Evolutionary conservation across 805 yeast genomes (phyloP).

Genomic region (Grigorovia transvaalensis): DNA sequence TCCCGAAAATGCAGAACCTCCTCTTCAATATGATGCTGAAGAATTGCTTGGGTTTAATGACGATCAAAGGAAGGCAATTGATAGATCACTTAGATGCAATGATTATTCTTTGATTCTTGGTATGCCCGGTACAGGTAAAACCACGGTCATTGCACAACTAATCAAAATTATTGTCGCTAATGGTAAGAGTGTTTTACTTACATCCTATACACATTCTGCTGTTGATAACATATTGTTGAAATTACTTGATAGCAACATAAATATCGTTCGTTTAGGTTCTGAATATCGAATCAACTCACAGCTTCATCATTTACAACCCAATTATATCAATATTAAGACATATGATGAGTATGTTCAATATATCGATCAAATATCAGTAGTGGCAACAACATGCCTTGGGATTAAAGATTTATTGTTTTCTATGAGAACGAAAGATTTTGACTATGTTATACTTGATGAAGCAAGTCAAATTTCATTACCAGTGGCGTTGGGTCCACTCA

Average conservation of each 20-base stretch:
- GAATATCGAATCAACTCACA: slow-evolving; percentile 50
- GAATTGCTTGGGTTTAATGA: slow-evolving; percentile 37
- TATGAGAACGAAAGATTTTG: slow-evolving; percentile 44
- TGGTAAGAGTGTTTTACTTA: slow-evolving; percentile 59
- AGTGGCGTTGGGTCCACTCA: slow-evolving; percentile 75
- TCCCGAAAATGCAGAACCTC: slow-evolving; percentile 4
- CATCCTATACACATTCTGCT: slow-evolving; percentile 91
- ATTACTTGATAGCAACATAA: slow-evolving; percentile 37
- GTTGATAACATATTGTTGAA: slow-evolving; percentile 86
- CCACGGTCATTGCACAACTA: slow-evolving; percentile 76
- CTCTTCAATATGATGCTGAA: slow-evolving; percentile 13
- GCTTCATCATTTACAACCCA: slow-evolving; percentile 43
- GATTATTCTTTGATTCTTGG: slow-evolving; percentile 82
- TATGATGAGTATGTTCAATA: slow-evolving; percentile 38
- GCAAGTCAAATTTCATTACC: slow-evolving; percentile 96
- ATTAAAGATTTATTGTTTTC: slow-evolving; percentile 31
- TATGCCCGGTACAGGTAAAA: slow-evolving; percentile 98
- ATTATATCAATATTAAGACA: slow-evolving; percentile 30
- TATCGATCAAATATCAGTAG: slow-evolving; percentile 53
- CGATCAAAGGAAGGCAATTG: slow-evolving; percentile 65
- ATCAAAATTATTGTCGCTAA: slow-evolving; percentile 46
- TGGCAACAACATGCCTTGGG: slow-evolving; percentile 84
- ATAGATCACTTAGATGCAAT: slow-evolving; percentile 48
- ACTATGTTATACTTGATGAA: slow-evolving; percentile 91
- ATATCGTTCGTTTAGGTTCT: slow-evolving; percentile 61